Conservation (phyloP, 139 green algal genomes). For the Tetratostichococcus sp. region DNA sequence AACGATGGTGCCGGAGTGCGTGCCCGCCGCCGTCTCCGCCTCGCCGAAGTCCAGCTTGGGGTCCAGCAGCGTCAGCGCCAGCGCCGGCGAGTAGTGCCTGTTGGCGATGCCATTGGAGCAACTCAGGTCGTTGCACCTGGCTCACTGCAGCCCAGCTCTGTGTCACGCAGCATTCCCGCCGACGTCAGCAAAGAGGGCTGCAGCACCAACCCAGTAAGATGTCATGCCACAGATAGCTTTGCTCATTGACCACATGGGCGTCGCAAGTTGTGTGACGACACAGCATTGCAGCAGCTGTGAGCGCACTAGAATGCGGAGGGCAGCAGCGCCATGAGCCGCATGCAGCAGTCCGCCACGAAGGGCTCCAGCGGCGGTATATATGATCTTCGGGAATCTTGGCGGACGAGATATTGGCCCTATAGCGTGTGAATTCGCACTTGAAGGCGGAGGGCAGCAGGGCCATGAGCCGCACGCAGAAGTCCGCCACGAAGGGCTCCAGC, state of each 20-base stretch:
- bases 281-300: too few species aligned
- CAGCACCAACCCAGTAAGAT: too few species aligned
- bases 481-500: conserved; percentile 73
- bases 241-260: too few species aligned
- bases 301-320: background rate
- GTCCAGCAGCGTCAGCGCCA: conserved; percentile 81
- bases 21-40: conserved; percentile 33
- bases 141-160: conserved; percentile 43
- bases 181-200: too few species aligned
- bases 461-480: conserved; percentile 67
- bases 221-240: too few species aligned
- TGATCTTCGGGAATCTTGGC: too few species aligned
- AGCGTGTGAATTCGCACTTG: background rate
- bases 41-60: conserved; percentile 80
- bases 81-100: conserved; percentile 57
- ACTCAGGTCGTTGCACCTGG: too few species aligned
- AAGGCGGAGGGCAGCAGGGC: conserved; percentile 30
- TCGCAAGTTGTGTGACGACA: too few species aligned
- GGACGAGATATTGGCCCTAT: too few species aligned
- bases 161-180: too few species aligned
- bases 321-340: conserved; percentile 45
- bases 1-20: conserved; percentile 15
- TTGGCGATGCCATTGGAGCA: conserved; percentile 35
- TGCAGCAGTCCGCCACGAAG: conserved; percentile 79
- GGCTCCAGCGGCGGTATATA: conserved; percentile 59